Percentiles rank a stretch among this genome's conserved stretches.
Conservation (phyloP, 2,329 filamentous ascomycete genomes). For the Cladosporium sp. region DNA sequence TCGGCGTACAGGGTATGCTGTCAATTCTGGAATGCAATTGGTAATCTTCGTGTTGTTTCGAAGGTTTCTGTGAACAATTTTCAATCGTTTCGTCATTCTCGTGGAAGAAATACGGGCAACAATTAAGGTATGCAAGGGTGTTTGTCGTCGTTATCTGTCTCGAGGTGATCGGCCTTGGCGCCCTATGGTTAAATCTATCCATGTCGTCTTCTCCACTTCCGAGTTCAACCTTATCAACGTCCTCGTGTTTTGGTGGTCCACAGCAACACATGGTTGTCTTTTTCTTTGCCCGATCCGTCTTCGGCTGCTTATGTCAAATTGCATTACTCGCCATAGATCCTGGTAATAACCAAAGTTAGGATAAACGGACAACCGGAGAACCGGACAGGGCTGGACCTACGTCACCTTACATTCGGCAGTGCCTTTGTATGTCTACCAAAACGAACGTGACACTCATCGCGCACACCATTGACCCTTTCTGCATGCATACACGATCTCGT, state of each 20-base stretch:
- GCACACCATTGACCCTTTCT: not conserved
- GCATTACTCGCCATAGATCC: not conserved
- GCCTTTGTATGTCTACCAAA: not conserved
- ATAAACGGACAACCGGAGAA: not conserved
- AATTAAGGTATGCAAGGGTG: not conserved
- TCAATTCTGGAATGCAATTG: not conserved
- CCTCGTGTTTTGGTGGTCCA: not conserved
- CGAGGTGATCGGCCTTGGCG: not conserved
- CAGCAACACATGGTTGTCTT: not conserved
- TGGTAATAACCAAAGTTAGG: not conserved
- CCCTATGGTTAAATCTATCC: constrained; percentile 10
- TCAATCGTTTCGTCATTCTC: not conserved
- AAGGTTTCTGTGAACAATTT: not conserved
- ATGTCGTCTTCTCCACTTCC: constrained; percentile 15
- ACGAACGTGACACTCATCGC: not conserved
- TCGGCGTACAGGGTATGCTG: not conserved
- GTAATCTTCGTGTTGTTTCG: not conserved
- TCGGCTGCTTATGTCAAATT: not conserved
- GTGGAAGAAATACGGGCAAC: not conserved
- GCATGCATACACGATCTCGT: not conserved
- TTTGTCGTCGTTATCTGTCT: not conserved
- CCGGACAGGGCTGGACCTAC: not conserved
- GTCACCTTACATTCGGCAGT: not conserved
- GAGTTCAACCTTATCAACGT: not conserved
- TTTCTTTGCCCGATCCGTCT: not conserved